These are phyloP conservation scores for Coniochaeta sp. DNA, from an alignment of 2,329 filamentous ascomycete species.

Conservation along the genomic window DNA sequence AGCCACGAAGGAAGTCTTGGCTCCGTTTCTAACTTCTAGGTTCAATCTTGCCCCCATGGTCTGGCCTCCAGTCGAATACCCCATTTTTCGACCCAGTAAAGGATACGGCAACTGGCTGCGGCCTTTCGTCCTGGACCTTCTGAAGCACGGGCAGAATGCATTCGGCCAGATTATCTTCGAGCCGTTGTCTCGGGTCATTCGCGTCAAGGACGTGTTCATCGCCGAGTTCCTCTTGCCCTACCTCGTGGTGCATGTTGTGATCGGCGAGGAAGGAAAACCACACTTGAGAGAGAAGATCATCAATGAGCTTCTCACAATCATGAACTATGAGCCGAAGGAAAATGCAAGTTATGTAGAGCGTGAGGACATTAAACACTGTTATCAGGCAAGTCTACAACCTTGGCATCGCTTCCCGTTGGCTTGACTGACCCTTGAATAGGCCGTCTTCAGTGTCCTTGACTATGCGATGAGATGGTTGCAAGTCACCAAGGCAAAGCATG, in stretches of 20 bases:
- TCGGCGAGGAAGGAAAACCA: constrained; percentile 49
- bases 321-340: constrained; percentile 51
- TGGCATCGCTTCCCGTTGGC: neutral
- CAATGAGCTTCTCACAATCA: constrained; percentile 65
- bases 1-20: constrained; percentile 70
- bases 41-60: constrained; percentile 65
- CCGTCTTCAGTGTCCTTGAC: constrained; percentile 83
- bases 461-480: constrained; percentile 89
- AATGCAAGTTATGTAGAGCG: constrained; percentile 51
- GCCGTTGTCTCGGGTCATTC: constrained; percentile 73
- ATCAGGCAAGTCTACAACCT: constrained; percentile 53
- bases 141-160: constrained; percentile 67
- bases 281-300: constrained; percentile 55
- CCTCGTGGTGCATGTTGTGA: constrained; percentile 71
- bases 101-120: constrained; percentile 78
- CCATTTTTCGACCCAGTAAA: constrained; percentile 63
- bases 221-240: constrained; percentile 87
- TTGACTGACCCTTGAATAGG: constrained; percentile 40
- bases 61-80: constrained; percentile 56
- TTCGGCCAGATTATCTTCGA: constrained; percentile 74
- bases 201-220: constrained; percentile 77
- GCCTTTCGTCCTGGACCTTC: constrained; percentile 70
- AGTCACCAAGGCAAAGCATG: constrained; percentile 47
- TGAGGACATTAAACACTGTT: constrained; percentile 76
- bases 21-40: constrained; percentile 77